Evolutionary conservation across 2,329 filamentous ascomycete species (phyloP), one percentile per base, ranked within the genome.

Genomic region (Ambrosiella beaveri): DNA sequence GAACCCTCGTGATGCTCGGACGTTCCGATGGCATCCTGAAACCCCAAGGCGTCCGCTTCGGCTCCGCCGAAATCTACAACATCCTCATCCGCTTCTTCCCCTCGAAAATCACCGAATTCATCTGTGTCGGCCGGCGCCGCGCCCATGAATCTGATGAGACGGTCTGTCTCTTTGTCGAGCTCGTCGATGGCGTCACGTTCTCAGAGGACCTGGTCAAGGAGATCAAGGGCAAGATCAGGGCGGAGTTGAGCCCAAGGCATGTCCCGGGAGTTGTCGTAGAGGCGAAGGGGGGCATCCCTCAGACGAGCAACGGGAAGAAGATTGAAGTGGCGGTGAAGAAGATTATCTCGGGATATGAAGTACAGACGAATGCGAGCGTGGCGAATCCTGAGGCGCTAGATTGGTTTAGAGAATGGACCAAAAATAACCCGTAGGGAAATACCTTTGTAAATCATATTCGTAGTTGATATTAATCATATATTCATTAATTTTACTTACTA

Each of bases 281-380:
- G 67, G 82, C 71, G 1, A 7, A 37, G 15, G 74, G 84, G 0
- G 89, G 91, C 41, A 93, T 98, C 15, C 93, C 91, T 0, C 83
- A 90, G 63, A 97, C 93, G 13, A 83, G 84, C 1, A 98, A 98
- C 66, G 91, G 91, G 57, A 98, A 98, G 75, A 98, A 97, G 71
- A 88, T 98, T 61, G 91, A 98, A 69, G 89, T 94, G 53, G 88
- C 88, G 0, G 91, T 97, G 5, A 97, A 97, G 74, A 90, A 96
- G 71, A 96, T 97, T 50, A 72, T 98, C 1, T 95, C 88, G 36
- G 91, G 90, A 0, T 73, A 90, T 70, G 80, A 87, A 56, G 82
- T 96, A 63, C 90, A 89, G 74, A 93, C 88, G 0, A 89, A 88
- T 54, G 89, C 90, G 0, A 94, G 88, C 65, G 90, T 97, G n/a